Percentiles rank a stretch among this genome's conserved stretches.
Conservation (phyloP, 768 basidiomycete species). For the Boletus reticuloceps region DNA sequence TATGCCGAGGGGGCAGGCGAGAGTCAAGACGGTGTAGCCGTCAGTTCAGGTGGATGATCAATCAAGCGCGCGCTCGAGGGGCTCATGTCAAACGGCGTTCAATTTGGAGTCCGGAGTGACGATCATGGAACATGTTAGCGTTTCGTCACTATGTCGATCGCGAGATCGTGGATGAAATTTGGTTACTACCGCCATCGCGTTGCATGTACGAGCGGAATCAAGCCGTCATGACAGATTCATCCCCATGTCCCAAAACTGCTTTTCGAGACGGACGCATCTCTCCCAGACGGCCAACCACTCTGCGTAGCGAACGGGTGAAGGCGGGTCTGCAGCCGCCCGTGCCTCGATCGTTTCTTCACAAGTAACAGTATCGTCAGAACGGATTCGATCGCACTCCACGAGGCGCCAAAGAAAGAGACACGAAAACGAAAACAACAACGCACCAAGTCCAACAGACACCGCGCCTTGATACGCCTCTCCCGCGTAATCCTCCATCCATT, state of each 20-base stretch:
- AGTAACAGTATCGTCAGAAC: not conserved
- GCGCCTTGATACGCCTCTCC: slow-evolving; percentile 70
- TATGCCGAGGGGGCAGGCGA: too few relatives aligned
- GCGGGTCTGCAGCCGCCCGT: slow-evolving; percentile 57
- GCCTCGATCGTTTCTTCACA: slow-evolving; percentile 69
- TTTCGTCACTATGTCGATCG: too few relatives aligned
- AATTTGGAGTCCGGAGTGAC: too few relatives aligned
- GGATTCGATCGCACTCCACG: too few relatives aligned
- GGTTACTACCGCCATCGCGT: too few relatives aligned
- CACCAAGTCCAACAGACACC: slow-evolving; percentile 72
- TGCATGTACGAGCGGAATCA: too few relatives aligned
- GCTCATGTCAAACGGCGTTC: too few relatives aligned
- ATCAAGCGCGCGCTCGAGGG: too few relatives aligned
- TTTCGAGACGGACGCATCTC: slow-evolving; percentile 74
- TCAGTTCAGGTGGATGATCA: too few relatives aligned
- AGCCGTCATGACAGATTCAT: slow-evolving; percentile 23
- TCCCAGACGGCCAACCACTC: slow-evolving; percentile 76
- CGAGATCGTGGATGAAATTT: too few relatives aligned
- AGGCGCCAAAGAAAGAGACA: not conserved
- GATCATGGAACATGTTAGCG: too few relatives aligned
- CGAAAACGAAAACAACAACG: slow-evolving; percentile 18
- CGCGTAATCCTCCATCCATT: slow-evolving; percentile 80
- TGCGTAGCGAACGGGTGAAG: slow-evolving; percentile 53
- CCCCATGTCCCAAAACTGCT: slow-evolving; percentile 84
- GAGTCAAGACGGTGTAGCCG: too few relatives aligned